phyloP scores from a whole-genome alignment of 2,329 filamentous ascomycete species.

The Stemphylium beticola region DNA sequence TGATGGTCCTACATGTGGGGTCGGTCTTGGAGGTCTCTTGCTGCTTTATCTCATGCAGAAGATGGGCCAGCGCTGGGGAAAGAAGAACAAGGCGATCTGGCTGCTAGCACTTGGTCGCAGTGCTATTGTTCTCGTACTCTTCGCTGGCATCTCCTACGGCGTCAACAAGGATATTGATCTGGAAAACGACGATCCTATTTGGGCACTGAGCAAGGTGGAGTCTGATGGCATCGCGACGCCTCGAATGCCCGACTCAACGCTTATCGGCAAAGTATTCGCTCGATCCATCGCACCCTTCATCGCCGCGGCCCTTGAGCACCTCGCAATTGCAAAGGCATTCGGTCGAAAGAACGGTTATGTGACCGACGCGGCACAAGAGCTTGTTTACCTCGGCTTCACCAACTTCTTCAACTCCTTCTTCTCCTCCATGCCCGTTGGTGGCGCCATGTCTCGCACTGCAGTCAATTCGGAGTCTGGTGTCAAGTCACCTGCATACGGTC shows the following conservation, averaged over 20 bases:
- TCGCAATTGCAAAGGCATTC: constrained; percentile 69
- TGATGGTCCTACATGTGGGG: constrained; percentile 63
- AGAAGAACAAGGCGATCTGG: constrained; percentile 63
- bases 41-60: constrained; percentile 64
- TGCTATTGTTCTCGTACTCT: constrained; percentile 65
- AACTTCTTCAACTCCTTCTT: constrained; percentile 72
- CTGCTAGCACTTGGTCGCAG: constrained; percentile 66
- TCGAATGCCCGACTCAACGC: constrained; percentile 52
- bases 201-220: constrained; percentile 63
- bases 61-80: constrained; percentile 65
- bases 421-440: constrained; percentile 68
- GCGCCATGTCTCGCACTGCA: constrained; percentile 71
- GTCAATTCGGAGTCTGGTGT: constrained; percentile 71
- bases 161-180: constrained; percentile 60
- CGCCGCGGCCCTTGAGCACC: constrained; percentile 66
- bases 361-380: constrained; percentile 69
- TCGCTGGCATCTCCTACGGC: constrained; percentile 67
- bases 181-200: constrained; percentile 55
- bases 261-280: constrained; percentile 61
- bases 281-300: constrained; percentile 67
- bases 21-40: constrained; percentile 65
- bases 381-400: constrained; percentile 66
- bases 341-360: constrained; percentile 67
- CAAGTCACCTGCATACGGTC: constrained; percentile 65
- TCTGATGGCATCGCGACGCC: constrained; percentile 62